A percentile compares a stretch with the other conserved stretches of the same genome.
Evolutionary conservation across 2,329 filamentous ascomycete genomes (phyloP).

Genomic region (Rhynchosporium graminicola): DNA sequence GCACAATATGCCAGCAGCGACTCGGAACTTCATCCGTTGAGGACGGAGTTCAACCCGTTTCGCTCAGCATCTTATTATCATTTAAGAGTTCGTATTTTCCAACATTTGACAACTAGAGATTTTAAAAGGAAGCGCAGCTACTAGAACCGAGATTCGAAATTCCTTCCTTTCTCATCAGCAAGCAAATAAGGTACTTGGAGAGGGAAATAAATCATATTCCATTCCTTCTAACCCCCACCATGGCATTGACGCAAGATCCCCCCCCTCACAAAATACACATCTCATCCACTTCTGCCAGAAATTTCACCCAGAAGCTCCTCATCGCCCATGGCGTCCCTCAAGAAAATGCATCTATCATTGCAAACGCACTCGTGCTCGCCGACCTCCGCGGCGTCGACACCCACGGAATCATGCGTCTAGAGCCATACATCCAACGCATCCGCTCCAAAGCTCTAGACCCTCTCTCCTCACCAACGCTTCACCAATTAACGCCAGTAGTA

Average conservation of each 20-base stretch:
- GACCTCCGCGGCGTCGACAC: conserved; percentile 80
- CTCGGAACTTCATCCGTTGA: conserved; percentile 3
- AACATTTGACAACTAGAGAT: not conserved
- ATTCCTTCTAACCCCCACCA: conserved; percentile 5
- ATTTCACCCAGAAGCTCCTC: conserved; percentile 7
- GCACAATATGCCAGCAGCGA: too few species aligned
- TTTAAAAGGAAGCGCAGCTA: not conserved
- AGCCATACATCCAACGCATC: conserved; percentile 74
- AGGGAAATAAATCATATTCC: not conserved
- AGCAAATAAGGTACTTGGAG: not conserved
- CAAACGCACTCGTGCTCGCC: conserved; percentile 69
- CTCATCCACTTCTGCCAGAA: conserved; percentile 12
- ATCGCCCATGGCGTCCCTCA: conserved; percentile 54
- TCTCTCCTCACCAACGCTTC: conserved; percentile 57
- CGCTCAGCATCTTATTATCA: not conserved
- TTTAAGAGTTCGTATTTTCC: not conserved
- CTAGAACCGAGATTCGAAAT: not conserved
- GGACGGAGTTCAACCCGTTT: not conserved
- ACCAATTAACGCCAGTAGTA: conserved; percentile 68
- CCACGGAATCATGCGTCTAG: conserved; percentile 76
- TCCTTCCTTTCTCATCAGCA: not conserved
- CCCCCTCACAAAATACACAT: conserved; percentile 14
- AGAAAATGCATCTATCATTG: conserved; percentile 61
- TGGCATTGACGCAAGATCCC: conserved; percentile 5
- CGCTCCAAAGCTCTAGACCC: conserved; percentile 68